Percentiles rank a stretch among this genome's conserved stretches.
These are phyloP conservation scores for Cladosporium sp. DNA, from an alignment of 2,329 filamentous ascomycete genomes.

Conservation along the genomic window DNA sequence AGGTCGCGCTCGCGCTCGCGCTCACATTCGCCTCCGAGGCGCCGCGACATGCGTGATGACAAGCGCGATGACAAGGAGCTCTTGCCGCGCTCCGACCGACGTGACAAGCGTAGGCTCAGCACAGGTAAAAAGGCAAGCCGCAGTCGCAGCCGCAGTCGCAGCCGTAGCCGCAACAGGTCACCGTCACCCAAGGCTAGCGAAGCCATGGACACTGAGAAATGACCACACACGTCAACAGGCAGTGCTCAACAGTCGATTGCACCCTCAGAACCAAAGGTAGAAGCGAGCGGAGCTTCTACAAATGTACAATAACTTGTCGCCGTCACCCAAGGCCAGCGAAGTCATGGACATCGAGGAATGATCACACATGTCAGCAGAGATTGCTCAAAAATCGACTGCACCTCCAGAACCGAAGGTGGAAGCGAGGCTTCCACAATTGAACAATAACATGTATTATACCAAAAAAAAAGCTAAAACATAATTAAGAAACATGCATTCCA, in stretches of 20 bases:
- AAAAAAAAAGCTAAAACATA: too few relatives aligned
- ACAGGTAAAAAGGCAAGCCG: constrained; percentile 7
- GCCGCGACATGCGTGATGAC: constrained; percentile 1
- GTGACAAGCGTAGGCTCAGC: constrained; percentile 15
- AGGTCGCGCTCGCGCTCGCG: constrained; percentile 10
- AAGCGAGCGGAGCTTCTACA: too few relatives aligned
- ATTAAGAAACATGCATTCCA: too few relatives aligned
- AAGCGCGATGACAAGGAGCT: constrained; percentile 12
- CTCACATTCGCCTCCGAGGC: constrained; percentile 12
- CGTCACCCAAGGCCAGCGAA: not conserved
- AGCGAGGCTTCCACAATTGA: not conserved
- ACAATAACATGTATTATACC: not conserved
- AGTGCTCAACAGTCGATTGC: not conserved
- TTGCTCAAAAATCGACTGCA: not conserved
- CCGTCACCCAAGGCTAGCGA: not conserved
- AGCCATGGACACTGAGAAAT: not conserved
- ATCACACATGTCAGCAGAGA: not conserved
- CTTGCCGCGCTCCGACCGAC: not conserved
- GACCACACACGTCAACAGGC: not conserved
- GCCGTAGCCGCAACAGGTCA: not conserved
- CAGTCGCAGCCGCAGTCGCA: constrained; percentile 12
- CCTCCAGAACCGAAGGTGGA: not conserved
- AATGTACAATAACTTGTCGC: too few relatives aligned
- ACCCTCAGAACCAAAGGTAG: not conserved
- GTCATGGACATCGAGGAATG: not conserved